These are phyloP conservation scores for Carex parvula DNA, from an alignment of 176 grass and related monocot species.

Conservation along the genomic window DNA sequence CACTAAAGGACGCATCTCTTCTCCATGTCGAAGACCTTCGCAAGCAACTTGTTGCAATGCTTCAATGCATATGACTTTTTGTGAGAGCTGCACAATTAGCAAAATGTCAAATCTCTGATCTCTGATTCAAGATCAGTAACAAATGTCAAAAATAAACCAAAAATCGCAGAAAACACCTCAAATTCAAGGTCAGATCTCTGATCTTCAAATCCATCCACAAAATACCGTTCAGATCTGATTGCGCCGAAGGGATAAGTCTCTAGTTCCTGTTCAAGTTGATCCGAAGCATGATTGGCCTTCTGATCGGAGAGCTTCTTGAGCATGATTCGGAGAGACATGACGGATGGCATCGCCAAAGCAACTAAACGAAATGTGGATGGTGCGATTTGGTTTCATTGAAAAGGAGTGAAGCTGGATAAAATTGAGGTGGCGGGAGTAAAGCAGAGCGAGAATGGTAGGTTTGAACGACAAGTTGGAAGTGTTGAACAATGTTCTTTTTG, in stretches of 20 bases:
- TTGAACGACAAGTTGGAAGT: conserved; percentile 8
- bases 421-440: conserved; percentile 12
- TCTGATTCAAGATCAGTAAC: background rate
- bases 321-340: conserved; percentile 14
- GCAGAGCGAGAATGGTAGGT: conserved; percentile 25
- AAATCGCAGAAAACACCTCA: background rate
- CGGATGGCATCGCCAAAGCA: background rate
- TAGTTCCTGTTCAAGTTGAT: conserved; percentile 19
- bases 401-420: background rate
- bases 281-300: background rate
- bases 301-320: conserved; percentile 18
- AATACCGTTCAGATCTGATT: background rate
- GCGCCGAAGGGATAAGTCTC: conserved; percentile 20
- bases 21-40: conserved; percentile 28
- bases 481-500: too few species aligned
- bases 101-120: background rate
- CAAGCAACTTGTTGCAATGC: conserved; percentile 35
- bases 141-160: background rate
- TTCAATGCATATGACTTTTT: conserved; percentile 41
- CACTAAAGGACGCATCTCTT: conserved; percentile 32
- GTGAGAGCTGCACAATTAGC: conserved; percentile 34
- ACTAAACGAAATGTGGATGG: background rate
- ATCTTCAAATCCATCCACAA: conserved; percentile 12
- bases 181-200: conserved; percentile 25
- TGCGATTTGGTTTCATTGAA: background rate